Evolutionary conservation across 1,284 basidiomycete species (phyloP), one percentile per base, ranked within the genome.

Genomic region (Trametes versicolor): DNA sequence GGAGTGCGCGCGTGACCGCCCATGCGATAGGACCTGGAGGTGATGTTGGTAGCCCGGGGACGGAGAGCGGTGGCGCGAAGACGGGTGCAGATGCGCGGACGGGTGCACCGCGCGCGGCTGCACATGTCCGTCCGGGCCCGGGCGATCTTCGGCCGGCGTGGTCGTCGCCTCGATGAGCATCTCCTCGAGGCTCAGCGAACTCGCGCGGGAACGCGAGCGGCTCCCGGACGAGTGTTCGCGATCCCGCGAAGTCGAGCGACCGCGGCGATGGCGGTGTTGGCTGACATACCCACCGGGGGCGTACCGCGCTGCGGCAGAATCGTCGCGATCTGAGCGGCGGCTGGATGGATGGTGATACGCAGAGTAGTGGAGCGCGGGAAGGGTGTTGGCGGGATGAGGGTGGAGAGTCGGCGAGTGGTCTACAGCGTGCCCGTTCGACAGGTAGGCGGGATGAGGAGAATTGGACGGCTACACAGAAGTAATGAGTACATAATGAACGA

Each of bases 81-180:
- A 67, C 9, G 71, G 70, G 37, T 71, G 62, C 50, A 73, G 65
- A 64, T 73, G 71, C 63, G 73, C 71, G 6, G 69, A 63, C 6
- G 64, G 73, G 62, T 69, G 73, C 29, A 67, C 47, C 8, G 62
- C 65, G 60, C 61, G 70, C 32, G 68, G 23, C 39, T 68, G 68
- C 32, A 49, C 61, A 55, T 60, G 73, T 34, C 56, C 67, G 56
- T 59, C 70, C 4, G 65, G 54, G 50, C 65, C 57, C 47, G 66
- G 65, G 29, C 64, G 70, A 62, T 72, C 75, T 58, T 74, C 76
- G 59, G 77, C 73, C 0, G 84, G 81, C 10, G 72, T 70, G 4
- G 70, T 62, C 12, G 83, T 80, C 2, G 88, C 86, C 65, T 85
- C 83, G 55, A 90, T 74, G 54, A 90, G 79, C 83, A 90, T 85